A percentile compares a stretch with the other conserved stretches of the same genome.
Evolutionary conservation across 169 alveolate genomes (phyloP).

Genomic region (Toxoplasma gondii): DNA sequence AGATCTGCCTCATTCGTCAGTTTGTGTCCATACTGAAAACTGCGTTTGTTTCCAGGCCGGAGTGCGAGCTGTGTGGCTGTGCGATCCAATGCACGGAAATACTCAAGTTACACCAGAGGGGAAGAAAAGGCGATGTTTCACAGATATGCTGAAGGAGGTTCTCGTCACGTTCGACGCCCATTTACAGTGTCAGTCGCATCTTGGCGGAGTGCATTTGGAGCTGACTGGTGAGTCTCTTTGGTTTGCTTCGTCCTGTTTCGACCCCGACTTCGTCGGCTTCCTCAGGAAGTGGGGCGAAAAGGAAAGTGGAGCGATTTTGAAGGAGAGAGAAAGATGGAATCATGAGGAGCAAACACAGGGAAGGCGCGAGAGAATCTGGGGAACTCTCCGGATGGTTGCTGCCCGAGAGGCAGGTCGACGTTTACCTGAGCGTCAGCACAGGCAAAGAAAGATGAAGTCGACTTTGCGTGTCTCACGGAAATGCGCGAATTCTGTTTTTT

Average conservation of each 20-base stretch:
- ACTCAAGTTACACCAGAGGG: conserved; percentile 56
- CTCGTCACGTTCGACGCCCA: not conserved
- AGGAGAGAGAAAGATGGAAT: not conserved
- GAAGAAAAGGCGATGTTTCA: conserved; percentile 21
- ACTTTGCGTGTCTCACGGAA: conserved; percentile 63
- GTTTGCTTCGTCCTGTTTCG: not conserved
- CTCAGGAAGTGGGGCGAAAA: not conserved
- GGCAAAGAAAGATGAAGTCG: too few relatives aligned
- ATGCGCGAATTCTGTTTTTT: not conserved
- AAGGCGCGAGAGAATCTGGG: too few relatives aligned
- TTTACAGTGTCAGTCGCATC: conserved; percentile 18
- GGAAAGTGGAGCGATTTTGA: not conserved
- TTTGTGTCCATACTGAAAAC: not conserved
- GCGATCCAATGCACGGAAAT: conserved; percentile 84
- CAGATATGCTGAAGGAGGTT: not conserved
- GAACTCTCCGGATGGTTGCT: too few relatives aligned
- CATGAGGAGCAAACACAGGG: too few relatives aligned
- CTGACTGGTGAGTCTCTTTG: conserved; percentile 59
- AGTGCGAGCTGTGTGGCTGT: conserved; percentile 72
- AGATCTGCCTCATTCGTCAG: too few relatives aligned
- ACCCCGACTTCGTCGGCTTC: not conserved
- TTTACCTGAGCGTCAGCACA: too few relatives aligned
- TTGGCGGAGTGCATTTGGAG: conserved; percentile 63
- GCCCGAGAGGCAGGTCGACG: too few relatives aligned
- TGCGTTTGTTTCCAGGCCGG: conserved; percentile 53